A percentile compares a stretch with the other conserved stretches of the same genome.
These are phyloP conservation scores for Penicillium sp. DNA, from an alignment of 2,329 filamentous ascomycete species.

Conservation along the genomic window DNA sequence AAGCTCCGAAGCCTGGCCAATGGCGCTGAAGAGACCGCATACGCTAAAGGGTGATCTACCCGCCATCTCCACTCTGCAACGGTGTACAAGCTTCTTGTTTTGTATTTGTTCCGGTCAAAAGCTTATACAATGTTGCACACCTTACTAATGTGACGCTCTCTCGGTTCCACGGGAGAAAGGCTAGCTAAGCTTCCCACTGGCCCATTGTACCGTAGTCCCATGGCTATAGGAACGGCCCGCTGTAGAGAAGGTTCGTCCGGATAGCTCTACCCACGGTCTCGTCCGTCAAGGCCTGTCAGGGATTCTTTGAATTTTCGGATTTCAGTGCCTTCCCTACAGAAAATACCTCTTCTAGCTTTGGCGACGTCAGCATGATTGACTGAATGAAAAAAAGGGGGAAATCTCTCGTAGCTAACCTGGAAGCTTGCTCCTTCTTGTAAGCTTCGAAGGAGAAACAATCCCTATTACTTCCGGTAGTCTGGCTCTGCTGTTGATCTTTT, in stretches of 20 bases:
- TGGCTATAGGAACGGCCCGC: conserved; percentile 9
- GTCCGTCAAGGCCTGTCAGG: conserved; percentile 24
- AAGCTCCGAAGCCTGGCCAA: background rate
- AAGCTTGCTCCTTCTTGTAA: background rate
- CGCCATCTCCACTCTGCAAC: conserved; percentile 8
- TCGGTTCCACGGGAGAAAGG: conserved; percentile 10
- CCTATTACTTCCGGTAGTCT: background rate
- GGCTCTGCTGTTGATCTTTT: background rate
- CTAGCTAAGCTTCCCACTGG: conserved; percentile 3
- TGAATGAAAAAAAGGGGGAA: background rate
- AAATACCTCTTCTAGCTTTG: background rate
- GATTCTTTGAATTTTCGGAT: conserved; percentile 11
- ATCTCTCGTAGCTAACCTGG: background rate
- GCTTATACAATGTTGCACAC: conserved; percentile 3
- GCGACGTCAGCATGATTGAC: conserved; percentile 38
- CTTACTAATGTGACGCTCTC: conserved; percentile 12
- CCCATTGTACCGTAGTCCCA: background rate
- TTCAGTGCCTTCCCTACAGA: background rate
- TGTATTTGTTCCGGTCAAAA: background rate
- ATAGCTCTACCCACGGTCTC: conserved; percentile 15
- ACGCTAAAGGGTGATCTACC: conserved; percentile 2
- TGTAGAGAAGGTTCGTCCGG: conserved; percentile 5
- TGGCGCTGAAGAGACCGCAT: conserved; percentile 5
- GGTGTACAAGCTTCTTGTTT: conserved; percentile 5
- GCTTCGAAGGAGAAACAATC: background rate